Evolutionary conservation across 331 rosid genomes (phyloP).

Genomic region (Pyracantha coccinea): DNA sequence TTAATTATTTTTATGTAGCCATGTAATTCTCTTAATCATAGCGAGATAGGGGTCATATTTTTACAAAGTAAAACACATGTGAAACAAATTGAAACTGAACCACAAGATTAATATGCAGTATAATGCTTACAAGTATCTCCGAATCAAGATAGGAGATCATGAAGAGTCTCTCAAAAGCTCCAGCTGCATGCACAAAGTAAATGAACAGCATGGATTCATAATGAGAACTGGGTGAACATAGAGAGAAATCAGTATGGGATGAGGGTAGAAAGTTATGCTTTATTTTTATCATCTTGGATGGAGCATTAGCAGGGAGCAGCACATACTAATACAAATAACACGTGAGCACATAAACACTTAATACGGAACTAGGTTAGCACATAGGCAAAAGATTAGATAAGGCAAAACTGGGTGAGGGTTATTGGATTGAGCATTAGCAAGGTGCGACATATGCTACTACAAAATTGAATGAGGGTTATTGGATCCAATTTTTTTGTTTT

Average conservation of each 20-base stretch:
- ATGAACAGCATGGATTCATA: constrained; percentile 7
- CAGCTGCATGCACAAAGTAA: constrained; percentile 50
- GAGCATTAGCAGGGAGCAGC: background rate
- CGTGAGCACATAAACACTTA: background rate
- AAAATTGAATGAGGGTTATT: background rate
- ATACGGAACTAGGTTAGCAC: background rate
- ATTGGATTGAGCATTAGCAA: background rate
- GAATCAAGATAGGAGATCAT: constrained; percentile 96
- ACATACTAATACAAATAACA: background rate
- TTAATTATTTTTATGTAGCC: background rate
- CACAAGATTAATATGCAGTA: background rate
- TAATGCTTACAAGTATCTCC: constrained; percentile 79
- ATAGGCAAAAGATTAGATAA: background rate
- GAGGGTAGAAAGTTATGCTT: background rate
- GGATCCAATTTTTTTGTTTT: background rate
- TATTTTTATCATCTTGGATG: background rate
- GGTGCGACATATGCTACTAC: background rate
- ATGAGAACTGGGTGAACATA: background rate
- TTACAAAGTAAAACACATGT: background rate
- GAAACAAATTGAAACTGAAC: constrained; percentile 8
- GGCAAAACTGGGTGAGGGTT: background rate
- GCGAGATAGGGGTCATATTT: background rate
- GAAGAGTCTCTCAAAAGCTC: constrained; percentile 66
- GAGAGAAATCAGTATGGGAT: background rate
- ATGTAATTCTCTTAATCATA: background rate